phyloP scores from a whole-genome alignment of 306 rosid species.

The Cicer bijugum region DNA sequence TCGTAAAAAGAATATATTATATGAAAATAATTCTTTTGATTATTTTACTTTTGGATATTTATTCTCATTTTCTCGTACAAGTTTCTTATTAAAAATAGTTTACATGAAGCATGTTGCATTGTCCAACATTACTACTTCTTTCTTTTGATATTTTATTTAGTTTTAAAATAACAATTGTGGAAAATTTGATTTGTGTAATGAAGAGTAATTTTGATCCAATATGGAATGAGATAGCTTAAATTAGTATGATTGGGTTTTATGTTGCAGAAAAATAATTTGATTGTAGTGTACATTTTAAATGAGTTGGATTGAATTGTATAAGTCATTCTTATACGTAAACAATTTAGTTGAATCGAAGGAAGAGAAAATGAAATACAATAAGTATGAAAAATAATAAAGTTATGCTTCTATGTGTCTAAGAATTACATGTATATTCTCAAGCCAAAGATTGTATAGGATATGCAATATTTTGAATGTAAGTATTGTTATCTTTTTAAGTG shows the following conservation, averaged over 20 bases:
- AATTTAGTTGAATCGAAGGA: background rate
- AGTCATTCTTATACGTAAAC: background rate
- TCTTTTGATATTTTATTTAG: background rate
- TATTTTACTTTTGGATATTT: too few species aligned
- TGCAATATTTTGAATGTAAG: background rate
- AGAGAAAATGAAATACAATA: background rate
- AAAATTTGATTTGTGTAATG: slow-evolving; percentile 17
- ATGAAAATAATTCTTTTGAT: too few species aligned
- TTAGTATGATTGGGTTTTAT: too few species aligned
- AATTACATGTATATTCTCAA: background rate
- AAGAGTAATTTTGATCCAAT: slow-evolving; percentile 91
- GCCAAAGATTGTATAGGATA: background rate
- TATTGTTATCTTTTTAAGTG: background rate
- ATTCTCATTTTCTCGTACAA: too few species aligned
- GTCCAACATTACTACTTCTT: too few species aligned
- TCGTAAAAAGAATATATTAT: too few species aligned
- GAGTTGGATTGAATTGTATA: background rate
- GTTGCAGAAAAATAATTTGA: too few species aligned
- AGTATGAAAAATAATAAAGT: background rate
- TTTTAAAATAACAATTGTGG: slow-evolving; percentile 11
- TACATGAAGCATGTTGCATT: too few species aligned
- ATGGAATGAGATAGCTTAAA: slow-evolving; percentile 64
- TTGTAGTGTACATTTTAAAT: background rate
- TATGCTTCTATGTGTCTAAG: background rate
- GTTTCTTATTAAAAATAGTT: too few species aligned